Conservation (phyloP, 371 early-diverging fungal species). For the Polyrhizophydium stewartii region DNA sequence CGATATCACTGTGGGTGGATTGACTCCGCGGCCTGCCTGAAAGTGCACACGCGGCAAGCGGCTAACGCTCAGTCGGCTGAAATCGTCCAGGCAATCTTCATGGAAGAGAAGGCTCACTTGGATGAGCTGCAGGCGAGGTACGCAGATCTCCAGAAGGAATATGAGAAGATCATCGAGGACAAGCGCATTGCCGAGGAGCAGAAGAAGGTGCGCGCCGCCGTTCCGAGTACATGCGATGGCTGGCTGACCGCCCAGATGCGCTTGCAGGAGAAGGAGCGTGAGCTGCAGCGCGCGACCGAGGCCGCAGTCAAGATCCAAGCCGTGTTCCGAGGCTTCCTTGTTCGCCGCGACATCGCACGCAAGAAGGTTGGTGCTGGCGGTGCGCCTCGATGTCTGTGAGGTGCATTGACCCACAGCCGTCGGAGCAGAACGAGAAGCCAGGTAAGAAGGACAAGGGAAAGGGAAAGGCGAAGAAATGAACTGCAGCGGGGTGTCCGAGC, state of each 20-base stretch:
- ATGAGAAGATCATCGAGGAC: slow-evolving; percentile 44
- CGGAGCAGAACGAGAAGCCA: not conserved
- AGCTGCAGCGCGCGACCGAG: slow-evolving; percentile 9
- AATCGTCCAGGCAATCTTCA: slow-evolving; percentile 33
- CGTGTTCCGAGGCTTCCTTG: slow-evolving; percentile 31
- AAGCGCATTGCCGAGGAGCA: slow-evolving; percentile 31
- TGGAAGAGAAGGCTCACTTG: slow-evolving; percentile 50
- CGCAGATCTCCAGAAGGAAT: slow-evolving; percentile 40
- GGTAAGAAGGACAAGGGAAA: not conserved
- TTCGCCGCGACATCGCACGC: slow-evolving; percentile 14
- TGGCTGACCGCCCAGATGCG: not conserved
- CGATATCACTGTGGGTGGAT: slow-evolving; percentile 35
- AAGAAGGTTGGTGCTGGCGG: slow-evolving; percentile 2
- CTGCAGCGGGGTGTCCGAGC: not conserved
- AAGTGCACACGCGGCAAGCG: not conserved
- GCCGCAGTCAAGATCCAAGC: slow-evolving; percentile 44
- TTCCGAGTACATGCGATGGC: not conserved
- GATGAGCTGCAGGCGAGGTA: slow-evolving; percentile 43
- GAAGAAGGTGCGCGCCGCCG: slow-evolving; percentile 16
- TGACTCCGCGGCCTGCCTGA: not conserved
- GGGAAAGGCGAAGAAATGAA: slow-evolving; percentile 2
- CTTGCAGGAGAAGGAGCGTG: slow-evolving; percentile 27
- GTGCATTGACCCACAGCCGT: not conserved
- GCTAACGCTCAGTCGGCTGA: no score
- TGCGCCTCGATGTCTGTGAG: no score